Percentiles rank a stretch among this genome's conserved stretches.
phyloP scores from a whole-genome alignment of 805 yeast species.

The Candida gorgasii region DNA sequence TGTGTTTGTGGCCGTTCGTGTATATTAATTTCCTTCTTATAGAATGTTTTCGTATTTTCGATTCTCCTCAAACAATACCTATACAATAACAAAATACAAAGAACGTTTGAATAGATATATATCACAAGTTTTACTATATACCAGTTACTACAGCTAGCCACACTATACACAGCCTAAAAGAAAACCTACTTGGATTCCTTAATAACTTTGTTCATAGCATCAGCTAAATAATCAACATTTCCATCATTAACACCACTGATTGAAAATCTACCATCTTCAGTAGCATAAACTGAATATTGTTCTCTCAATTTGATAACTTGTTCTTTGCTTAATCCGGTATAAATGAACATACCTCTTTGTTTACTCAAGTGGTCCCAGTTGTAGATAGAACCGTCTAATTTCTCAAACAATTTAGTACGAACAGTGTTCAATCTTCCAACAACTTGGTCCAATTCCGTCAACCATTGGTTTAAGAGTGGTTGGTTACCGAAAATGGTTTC shows the following conservation, averaged over 20 bases:
- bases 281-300: slow-evolving; percentile 78
- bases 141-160: too few species aligned
- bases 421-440: slow-evolving; percentile 75
- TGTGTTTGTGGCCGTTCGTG: too few species aligned
- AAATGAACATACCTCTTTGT: slow-evolving; percentile 97
- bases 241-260: slow-evolving; percentile 82
- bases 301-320: slow-evolving; percentile 73
- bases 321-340: slow-evolving; percentile 72
- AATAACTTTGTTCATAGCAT: slow-evolving; percentile 56
- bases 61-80: too few species aligned
- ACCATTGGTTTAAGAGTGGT: slow-evolving; percentile 71
- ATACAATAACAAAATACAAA: too few species aligned
- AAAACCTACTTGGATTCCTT: slow-evolving; percentile 10
- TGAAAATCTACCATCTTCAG: slow-evolving; percentile 88
- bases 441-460: slow-evolving; percentile 74
- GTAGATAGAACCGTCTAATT: slow-evolving; percentile 60
- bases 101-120: too few species aligned
- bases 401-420: slow-evolving; percentile 62
- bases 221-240: slow-evolving; percentile 75
- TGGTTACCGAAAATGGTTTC: slow-evolving; percentile 64
- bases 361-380: slow-evolving; percentile 84
- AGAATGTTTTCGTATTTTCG: too few species aligned
- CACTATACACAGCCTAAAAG: too few species aligned
- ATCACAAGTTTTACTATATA: too few species aligned
- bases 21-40: too few species aligned